A percentile compares a stretch with the other conserved stretches of the same genome.
Conservation (phyloP, 2,329 filamentous ascomycete species). For the Nannizziopsis barbatae region DNA sequence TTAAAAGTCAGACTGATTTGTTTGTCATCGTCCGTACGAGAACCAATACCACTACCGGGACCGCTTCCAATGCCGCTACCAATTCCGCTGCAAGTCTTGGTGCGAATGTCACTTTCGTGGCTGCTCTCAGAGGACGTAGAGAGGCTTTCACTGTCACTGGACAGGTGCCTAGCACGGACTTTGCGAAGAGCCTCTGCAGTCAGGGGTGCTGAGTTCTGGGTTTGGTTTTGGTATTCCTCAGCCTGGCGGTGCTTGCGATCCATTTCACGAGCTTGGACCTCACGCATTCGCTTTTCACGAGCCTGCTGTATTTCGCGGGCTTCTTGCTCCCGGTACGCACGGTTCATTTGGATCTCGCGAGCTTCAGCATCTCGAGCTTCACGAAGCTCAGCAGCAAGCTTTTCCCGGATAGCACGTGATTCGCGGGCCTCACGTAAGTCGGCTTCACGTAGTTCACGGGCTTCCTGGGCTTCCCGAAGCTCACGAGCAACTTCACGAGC, state of each 20-base stretch:
- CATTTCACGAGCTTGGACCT: conserved; percentile 18
- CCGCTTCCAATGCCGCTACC: conserved; percentile 24
- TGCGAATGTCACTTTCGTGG: conserved; percentile 29
- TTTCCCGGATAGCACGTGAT: too few relatives aligned
- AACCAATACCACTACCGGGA: conserved; percentile 19
- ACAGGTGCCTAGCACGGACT: conserved; percentile 17
- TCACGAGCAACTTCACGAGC: too few relatives aligned
- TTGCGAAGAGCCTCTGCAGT: conserved; percentile 14
- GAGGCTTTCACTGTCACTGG: conserved; percentile 29
- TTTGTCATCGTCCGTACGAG: conserved; percentile 28
- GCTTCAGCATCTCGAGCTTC: too few relatives aligned
- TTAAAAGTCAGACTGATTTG: conserved; percentile 33
- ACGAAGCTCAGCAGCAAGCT: too few relatives aligned
- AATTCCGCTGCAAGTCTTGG: conserved; percentile 25
- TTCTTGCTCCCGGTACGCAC: too few relatives aligned
- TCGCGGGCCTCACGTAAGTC: too few relatives aligned
- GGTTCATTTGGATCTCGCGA: too few relatives aligned
- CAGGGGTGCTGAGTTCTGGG: conserved; percentile 16
- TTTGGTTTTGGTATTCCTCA: conserved; percentile 29
- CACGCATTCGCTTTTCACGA: too few relatives aligned
- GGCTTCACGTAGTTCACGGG: too few relatives aligned
- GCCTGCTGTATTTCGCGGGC: too few relatives aligned
- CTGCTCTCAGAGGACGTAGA: conserved; percentile 33
- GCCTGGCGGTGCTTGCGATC: conserved; percentile 28
- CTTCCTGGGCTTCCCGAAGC: too few relatives aligned